Evolutionary conservation across 2,329 filamentous ascomycete genomes (phyloP).

Genomic region (Phyllosticta citriasiana): DNA sequence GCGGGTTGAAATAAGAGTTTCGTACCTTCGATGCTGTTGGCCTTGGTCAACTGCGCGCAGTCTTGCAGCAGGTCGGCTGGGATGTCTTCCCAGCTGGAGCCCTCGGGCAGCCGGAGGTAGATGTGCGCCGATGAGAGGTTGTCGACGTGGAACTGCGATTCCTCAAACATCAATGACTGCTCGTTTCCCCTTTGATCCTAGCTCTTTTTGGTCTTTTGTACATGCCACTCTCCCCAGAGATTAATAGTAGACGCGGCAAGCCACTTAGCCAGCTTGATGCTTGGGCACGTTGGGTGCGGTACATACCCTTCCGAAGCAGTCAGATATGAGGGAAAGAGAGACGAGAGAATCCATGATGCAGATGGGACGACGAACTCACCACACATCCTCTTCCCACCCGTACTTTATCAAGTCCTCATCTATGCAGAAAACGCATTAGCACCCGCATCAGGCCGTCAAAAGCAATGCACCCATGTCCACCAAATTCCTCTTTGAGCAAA

Average conservation of each 20-base stretch:
- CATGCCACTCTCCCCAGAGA: background rate
- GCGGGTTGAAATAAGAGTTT: slow-evolving; percentile 4
- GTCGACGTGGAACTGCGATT: slow-evolving; percentile 78
- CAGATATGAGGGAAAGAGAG: background rate
- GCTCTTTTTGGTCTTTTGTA: background rate
- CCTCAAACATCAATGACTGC: background rate
- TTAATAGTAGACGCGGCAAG: background rate
- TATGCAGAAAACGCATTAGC: slow-evolving; percentile 29
- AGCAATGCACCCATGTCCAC: background rate
- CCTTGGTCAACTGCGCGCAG: slow-evolving; percentile 95
- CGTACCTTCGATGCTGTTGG: slow-evolving; percentile 90
- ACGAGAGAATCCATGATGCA: background rate
- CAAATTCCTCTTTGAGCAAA: too few relatives aligned
- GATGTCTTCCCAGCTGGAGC: slow-evolving; percentile 75
- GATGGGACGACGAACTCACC: slow-evolving; percentile 44
- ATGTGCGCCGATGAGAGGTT: slow-evolving; percentile 95
- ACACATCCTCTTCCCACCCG: slow-evolving; percentile 92
- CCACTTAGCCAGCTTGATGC: background rate
- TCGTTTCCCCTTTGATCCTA: background rate
- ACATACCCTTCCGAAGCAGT: background rate
- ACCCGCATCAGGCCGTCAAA: background rate
- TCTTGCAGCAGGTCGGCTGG: slow-evolving; percentile 66
- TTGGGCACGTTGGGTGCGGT: background rate
- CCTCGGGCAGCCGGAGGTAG: slow-evolving; percentile 75
- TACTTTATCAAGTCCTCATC: slow-evolving; percentile 95